phyloP scores from a whole-genome alignment of 495 filamentous ascomycete genomes.

The Daldinia childiae region DNA sequence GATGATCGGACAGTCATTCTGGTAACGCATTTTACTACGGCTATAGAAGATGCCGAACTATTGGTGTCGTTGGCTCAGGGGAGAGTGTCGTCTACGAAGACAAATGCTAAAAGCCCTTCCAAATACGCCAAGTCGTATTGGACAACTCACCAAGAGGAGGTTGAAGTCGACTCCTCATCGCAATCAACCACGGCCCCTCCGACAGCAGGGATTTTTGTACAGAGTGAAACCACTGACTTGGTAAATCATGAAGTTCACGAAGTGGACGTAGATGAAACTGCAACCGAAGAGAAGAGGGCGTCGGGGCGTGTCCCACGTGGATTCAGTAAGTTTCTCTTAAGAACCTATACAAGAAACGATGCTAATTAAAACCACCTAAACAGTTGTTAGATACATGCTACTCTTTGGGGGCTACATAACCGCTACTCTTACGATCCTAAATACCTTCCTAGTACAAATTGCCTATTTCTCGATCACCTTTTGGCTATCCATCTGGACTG shows the following conservation, averaged over 20 bases:
- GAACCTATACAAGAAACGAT: not conserved
- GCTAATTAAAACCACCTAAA: not conserved
- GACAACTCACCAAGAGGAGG: not conserved
- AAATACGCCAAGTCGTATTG: not conserved
- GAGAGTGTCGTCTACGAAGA: not conserved
- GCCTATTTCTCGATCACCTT: slow-evolving; percentile 28
- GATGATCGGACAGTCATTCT: slow-evolving; percentile 1
- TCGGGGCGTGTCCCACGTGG: slow-evolving; percentile 2
- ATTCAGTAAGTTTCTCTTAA: not conserved
- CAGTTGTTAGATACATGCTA: slow-evolving; percentile 2
- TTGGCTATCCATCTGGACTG: slow-evolving; percentile 40
- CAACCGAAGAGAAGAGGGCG: slow-evolving; percentile 1
- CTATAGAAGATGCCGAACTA: slow-evolving; percentile 2
- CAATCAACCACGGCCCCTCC: slow-evolving; percentile 2
- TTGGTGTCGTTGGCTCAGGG: slow-evolving; percentile 4
- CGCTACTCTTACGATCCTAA: slow-evolving; percentile 17
- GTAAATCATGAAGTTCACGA: not conserved
- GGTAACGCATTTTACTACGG: not conserved
- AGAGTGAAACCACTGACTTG: not conserved
- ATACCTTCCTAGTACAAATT: slow-evolving; percentile 51
- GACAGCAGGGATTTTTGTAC: not conserved
- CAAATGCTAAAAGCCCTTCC: not conserved
- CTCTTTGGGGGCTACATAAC: slow-evolving; percentile 21
- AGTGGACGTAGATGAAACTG: not conserved
- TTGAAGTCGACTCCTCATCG: not conserved